Percentiles rank a stretch among this genome's conserved stretches.
These are phyloP conservation scores for Symbiodinium natans DNA, from an alignment of 73 alveolate genomes.

Conservation along the genomic window DNA sequence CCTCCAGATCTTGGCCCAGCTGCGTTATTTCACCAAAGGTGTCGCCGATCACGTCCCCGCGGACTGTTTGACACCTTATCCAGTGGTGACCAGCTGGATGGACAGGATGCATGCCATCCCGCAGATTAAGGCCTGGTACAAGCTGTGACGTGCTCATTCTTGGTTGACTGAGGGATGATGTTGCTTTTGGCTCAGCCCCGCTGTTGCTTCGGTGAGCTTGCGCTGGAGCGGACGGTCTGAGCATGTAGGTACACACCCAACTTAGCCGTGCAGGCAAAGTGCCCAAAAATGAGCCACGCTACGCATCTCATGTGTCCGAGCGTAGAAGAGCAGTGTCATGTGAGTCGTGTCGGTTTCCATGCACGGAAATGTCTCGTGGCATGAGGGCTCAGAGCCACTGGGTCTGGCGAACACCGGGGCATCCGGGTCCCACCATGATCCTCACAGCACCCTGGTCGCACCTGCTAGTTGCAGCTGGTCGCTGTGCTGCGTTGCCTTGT, in stretches of 20 bases:
- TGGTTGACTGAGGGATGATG: too few species aligned
- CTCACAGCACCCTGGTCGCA: neutral
- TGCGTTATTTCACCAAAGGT: conserved; percentile 63
- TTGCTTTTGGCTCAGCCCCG: too few species aligned
- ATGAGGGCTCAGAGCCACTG: conserved; percentile 18
- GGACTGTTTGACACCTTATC: conserved; percentile 50
- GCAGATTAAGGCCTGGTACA: conserved; percentile 81
- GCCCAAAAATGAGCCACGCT: too few species aligned
- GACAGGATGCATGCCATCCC: conserved; percentile 57
- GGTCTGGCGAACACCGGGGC: conserved; percentile 5
- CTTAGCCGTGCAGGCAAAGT: too few species aligned
- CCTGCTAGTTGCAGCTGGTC: neutral
- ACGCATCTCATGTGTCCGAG: too few species aligned
- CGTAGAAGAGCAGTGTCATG: too few species aligned
- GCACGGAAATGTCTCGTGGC: neutral
- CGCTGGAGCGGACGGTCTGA: too few species aligned
- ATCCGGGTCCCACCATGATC: conserved; percentile 9
- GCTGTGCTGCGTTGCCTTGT: neutral
- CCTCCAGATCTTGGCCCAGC: conserved; percentile 66
- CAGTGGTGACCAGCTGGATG: conserved; percentile 45
- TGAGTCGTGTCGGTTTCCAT: too few species aligned
- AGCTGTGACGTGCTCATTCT: neutral
- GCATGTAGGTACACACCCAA: too few species aligned
- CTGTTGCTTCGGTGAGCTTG: too few species aligned
- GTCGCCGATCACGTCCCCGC: conserved; percentile 83